Percentiles rank a stretch among this genome's conserved stretches.
These are phyloP conservation scores for Pleurozium schreberi DNA, from an alignment of 225 moss, liverwort and hornwort genomes.

Conservation along the genomic window DNA sequence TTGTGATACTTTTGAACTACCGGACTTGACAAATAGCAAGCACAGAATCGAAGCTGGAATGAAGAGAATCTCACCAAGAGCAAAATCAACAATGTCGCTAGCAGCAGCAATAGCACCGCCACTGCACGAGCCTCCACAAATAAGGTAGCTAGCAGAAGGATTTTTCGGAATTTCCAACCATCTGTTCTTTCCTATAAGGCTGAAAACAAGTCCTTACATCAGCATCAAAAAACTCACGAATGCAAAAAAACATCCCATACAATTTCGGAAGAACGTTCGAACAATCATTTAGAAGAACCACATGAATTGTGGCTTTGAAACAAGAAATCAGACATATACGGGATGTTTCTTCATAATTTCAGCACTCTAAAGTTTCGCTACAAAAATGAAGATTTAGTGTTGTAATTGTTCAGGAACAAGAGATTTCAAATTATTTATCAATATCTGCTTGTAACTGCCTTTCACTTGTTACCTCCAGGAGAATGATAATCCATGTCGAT, in stretches of 20 bases:
- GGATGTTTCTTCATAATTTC: neutral
- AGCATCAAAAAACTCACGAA: neutral
- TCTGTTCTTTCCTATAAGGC: constrained; percentile 12
- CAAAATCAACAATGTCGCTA: constrained; percentile 13
- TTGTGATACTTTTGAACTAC: neutral
- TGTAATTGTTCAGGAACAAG: neutral
- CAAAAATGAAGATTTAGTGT: neutral
- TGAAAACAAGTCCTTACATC: neutral
- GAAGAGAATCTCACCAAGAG: neutral
- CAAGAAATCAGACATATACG: neutral
- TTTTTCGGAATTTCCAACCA: constrained; percentile 11
- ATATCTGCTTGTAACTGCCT: neutral
- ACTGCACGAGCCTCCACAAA: constrained; percentile 14
- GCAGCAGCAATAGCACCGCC: constrained; percentile 15
- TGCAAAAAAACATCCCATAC: neutral
- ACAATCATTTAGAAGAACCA: neutral
- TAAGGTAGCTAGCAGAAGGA: neutral
- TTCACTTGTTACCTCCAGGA: neutral
- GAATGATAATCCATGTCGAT: neutral
- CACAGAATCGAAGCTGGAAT: neutral
- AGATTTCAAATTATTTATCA: neutral
- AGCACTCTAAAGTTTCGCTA: neutral
- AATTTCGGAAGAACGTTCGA: neutral
- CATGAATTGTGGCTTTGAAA: neutral
- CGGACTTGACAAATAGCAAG: neutral